These are phyloP conservation scores for Penicillium paradoxum DNA, from an alignment of 495 filamentous ascomycete genomes.

Conservation along the genomic window DNA sequence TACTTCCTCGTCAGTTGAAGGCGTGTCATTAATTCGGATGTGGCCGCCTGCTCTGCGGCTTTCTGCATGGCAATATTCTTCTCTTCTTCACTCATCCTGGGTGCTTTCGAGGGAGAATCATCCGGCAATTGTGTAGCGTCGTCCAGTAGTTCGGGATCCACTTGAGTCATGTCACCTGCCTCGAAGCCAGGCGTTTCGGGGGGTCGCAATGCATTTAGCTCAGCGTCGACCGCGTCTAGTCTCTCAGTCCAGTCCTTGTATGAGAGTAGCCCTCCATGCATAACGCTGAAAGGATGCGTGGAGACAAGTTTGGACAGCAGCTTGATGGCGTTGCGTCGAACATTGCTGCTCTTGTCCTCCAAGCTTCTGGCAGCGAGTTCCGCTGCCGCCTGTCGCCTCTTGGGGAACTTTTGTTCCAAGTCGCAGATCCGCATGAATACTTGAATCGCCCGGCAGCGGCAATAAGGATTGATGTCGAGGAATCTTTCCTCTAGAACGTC, in stretches of 20 bases:
- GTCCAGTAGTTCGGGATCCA: conserved; percentile 76
- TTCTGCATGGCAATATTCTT: conserved; percentile 51
- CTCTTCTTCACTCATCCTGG: conserved; percentile 55
- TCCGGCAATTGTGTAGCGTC: conserved; percentile 80
- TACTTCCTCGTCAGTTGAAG: conserved; percentile 84
- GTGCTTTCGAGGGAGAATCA: conserved; percentile 57
- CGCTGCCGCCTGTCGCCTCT: conserved; percentile 78
- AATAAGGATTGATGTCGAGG: conserved; percentile 95
- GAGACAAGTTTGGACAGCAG: conserved; percentile 79
- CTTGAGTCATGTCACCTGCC: conserved; percentile 49
- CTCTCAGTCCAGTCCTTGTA: conserved; percentile 78
- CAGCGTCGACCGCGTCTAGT: conserved; percentile 71
- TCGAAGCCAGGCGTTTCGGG: conserved; percentile 71
- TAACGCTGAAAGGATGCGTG: conserved; percentile 87
- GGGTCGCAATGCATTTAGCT: conserved; percentile 77
- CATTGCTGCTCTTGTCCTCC: conserved; percentile 97
- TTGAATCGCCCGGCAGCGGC: conserved; percentile 84
- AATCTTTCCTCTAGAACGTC: conserved; percentile 95
- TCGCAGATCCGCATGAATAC: conserved; percentile 90
- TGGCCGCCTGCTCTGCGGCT: conserved; percentile 66
- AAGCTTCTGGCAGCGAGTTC: conserved; percentile 82
- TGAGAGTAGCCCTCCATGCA: conserved; percentile 84
- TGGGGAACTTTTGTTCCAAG: conserved; percentile 89
- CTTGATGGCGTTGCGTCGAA: conserved; percentile 91
- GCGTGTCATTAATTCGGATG: conserved; percentile 75